These are phyloP conservation scores for Thermomucor indicae-seudaticae DNA, from an alignment of 371 early-diverging fungal genomes.

Conservation along the genomic window DNA sequence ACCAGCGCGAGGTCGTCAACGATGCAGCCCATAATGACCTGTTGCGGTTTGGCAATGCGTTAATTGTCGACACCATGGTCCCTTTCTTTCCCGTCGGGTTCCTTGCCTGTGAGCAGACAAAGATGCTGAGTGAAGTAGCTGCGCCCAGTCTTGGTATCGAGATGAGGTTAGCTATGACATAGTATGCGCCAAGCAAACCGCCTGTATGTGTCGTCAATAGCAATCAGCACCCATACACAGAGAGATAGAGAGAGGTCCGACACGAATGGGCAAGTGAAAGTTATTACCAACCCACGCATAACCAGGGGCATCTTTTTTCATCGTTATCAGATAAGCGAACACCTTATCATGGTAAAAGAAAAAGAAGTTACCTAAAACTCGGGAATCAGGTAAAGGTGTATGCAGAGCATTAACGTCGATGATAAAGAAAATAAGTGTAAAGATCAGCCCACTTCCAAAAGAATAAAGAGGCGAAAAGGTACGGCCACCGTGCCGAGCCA, in stretches of 20 bases:
- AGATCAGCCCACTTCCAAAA: slow-evolving; percentile 19
- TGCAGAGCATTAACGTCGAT: slow-evolving; percentile 18
- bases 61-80: not conserved
- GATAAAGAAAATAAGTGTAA: slow-evolving; percentile 22
- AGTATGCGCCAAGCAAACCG: slow-evolving; percentile 22
- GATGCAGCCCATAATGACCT: slow-evolving; percentile 26
- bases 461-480: slow-evolving; percentile 24
- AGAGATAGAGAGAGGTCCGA: too few relatives aligned
- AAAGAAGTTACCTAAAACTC: too few relatives aligned
- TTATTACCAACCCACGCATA: slow-evolving; percentile 34
- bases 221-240: not conserved
- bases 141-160: slow-evolving; percentile 25
- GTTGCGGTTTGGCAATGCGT: not conserved
- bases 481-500: slow-evolving; percentile 21
- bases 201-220: slow-evolving; percentile 9
- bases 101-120: slow-evolving; percentile 29
- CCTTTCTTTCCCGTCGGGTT: not conserved
- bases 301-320: slow-evolving; percentile 17
- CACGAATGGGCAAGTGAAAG: too few relatives aligned
- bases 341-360: too few relatives aligned
- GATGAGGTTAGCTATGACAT: slow-evolving; percentile 24
- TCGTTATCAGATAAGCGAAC: not conserved
- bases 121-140: slow-evolving; percentile 27
- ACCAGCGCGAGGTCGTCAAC: slow-evolving; percentile 20
- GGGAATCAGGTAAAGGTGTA: slow-evolving; percentile 24